phyloP scores from a whole-genome alignment of 371 early-diverging fungal species.

The Mortierella sp. region DNA sequence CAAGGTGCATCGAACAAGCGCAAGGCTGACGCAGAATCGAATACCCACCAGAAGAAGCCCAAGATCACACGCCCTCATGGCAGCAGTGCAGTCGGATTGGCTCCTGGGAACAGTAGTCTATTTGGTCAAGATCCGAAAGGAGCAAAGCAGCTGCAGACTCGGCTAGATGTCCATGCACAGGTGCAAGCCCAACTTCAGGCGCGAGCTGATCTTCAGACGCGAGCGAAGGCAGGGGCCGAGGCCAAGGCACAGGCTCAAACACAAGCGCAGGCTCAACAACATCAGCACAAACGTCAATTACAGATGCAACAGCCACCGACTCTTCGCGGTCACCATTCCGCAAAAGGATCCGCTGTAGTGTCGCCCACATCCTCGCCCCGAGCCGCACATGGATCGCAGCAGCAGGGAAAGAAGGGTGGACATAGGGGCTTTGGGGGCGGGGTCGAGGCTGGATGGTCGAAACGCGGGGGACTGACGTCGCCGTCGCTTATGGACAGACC shows the following conservation, averaged over 20 bases:
- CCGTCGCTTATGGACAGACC: not conserved
- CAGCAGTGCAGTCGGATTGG: constrained; percentile 19
- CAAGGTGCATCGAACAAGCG: constrained; percentile 29
- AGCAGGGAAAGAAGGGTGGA: not conserved
- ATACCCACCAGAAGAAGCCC: constrained; percentile 29
- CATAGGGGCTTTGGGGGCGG: not conserved
- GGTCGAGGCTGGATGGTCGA: not conserved
- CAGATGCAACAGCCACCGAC: not conserved
- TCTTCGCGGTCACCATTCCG: not conserved
- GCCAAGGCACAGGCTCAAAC: not conserved
- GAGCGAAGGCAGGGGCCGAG: not conserved
- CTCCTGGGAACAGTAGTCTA: constrained; percentile 31
- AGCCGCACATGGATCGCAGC: not conserved
- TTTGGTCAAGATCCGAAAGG: constrained; percentile 12
- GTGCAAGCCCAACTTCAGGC: not conserved
- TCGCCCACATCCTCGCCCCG: not conserved
- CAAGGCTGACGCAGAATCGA: constrained; percentile 35
- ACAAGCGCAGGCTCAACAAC: constrained; percentile 11
- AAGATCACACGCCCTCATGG: constrained; percentile 44
- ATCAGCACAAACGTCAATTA: constrained; percentile 15
- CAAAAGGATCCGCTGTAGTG: not conserved
- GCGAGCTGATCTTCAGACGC: not conserved
- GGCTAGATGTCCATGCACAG: constrained; percentile 15
- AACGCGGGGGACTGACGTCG: not conserved
- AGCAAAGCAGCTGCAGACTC: constrained; percentile 8